Evolutionary conservation across 352 stramenopile genomes (phyloP), one percentile per base, ranked within the genome.

Genomic region (Globisporangium abappressorium): DNA sequence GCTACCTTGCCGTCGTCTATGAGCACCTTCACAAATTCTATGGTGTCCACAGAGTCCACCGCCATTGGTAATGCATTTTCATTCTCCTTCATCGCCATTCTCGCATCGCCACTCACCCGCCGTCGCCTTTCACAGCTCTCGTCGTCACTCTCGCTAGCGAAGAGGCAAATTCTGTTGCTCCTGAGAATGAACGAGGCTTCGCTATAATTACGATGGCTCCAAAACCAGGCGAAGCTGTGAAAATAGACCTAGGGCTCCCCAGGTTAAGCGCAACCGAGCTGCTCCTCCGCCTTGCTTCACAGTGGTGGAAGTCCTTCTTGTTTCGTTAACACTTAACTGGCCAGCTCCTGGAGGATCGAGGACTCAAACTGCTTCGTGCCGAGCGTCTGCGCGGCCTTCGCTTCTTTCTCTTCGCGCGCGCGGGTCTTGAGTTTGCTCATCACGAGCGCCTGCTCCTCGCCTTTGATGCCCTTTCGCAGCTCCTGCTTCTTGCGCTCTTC

Each of bases 341-440:
- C 66, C n/a, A 90, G 68, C 54, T 87, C 77, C 4, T 88, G 62
- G 7, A 89, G 34, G 54, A 89, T 85, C 0, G 78, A 64, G 12
- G 81, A 70, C 28, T 86, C 79, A 61, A 89, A 91, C 11, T 71
- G 69, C 33, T 75, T 72, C 0, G 81, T 87, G 49, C 79, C 79
- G 8, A 91, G 34, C 6, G 74, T 77, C 22, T 59, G 53, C 22
- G 62, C 64, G 3, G 66, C 78, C 12, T 80, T 76, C 7, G 30
- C 55, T 41, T 89, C 76, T 60, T 85, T 85, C 38, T 79, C 71
- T 33, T 70, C 69, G 3, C 70, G 71, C 8, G 64, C 47, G 33
- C 70, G 66, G 26, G 73, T 85, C 33, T 65, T 79, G 28, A 88
- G 71, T 20, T 76, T 80, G 38, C 61, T 58, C 4, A 73, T 20